Base-by-base conservation (phyloP, 306 rosid species). In the Comarum palustre region DNA sequence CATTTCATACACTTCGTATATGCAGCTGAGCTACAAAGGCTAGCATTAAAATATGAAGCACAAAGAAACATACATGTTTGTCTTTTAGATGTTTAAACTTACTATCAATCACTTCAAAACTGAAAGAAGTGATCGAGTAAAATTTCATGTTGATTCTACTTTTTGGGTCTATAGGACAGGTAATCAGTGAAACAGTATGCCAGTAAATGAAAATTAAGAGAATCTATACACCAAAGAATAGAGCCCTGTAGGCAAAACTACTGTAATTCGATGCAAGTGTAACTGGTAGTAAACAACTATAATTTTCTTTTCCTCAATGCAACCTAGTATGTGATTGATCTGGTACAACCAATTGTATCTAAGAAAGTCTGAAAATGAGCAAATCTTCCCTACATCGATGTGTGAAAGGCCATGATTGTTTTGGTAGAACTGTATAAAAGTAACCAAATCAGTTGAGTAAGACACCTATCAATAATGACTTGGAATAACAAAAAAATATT, bases 11-110 rank as follows among this genome's bases (percentile, higher is more conserved):
- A 34, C 48, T 54, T 38, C 38, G 51, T 54, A 71, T 24, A 22
- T 54, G 74, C 27, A 71, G 66, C 45, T 72, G 75, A 4, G 14
- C 45, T 57, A 39, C 27, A 41, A 43, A 31, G 41, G 75, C 41
- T 55, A 43, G 75, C 66, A 24, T 55, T 55, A 25, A 5, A 55
- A 6, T 34, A 39, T 55, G 13, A 39, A 17, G 52, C 24, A 22
- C 65, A 36, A 36, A 38, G 43, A 52, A 24, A 55, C 52, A 25
- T 39, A 29, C 39, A 3, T 58, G 43, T 42, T 72, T 58, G 67
- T 27, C 75, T 42, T 72, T 72, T 25, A 42, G 31, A 72, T 58
- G 54, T 42, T 39, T 24, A 67, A 25, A 55, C 16, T 25, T 67
- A 19, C 39, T 55, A 39, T 39, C 51, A 14, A 36, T 36, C 46